These are phyloP conservation scores for Scleroderma bovista DNA, from an alignment of 768 basidiomycete species.

Conservation along the genomic window DNA sequence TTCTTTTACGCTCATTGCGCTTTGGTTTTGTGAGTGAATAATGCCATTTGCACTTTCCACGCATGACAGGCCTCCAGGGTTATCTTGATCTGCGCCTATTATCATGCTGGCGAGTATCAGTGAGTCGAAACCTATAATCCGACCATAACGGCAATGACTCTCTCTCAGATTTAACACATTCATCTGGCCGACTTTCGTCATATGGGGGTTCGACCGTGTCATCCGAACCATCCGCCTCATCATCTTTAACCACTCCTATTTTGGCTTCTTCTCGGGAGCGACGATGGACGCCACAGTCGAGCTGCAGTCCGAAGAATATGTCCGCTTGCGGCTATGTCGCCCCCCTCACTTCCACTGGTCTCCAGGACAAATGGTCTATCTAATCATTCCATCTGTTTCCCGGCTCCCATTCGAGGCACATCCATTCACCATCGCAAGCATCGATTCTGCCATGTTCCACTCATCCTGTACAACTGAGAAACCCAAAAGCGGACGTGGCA, in stretches of 20 bases:
- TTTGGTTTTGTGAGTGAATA: conserved; percentile 29
- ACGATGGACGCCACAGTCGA: conserved; percentile 34
- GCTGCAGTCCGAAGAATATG: conserved; percentile 36
- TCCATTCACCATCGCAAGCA: conserved; percentile 51
- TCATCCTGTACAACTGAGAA: not conserved
- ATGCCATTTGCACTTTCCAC: not conserved
- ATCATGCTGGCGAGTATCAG: conserved; percentile 18
- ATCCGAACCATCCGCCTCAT: conserved; percentile 39
- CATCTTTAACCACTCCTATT: conserved; percentile 35
- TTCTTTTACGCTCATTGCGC: conserved; percentile 45
- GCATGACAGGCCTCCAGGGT: conserved; percentile 13
- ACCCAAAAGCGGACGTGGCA: not conserved
- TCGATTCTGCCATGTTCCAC: conserved; percentile 12
- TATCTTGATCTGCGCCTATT: conserved; percentile 28
- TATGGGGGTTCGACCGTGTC: conserved; percentile 50
- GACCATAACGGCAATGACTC: conserved; percentile 30
- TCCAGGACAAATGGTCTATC: conserved; percentile 47
- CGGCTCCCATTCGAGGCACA: conserved; percentile 42
- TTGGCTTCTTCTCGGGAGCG: conserved; percentile 20
- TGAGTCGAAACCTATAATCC: conserved; percentile 7
- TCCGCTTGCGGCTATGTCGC: conserved; percentile 38
- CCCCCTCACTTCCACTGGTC: conserved; percentile 42
- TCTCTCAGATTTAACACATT: conserved; percentile 19
- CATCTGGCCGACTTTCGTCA: conserved; percentile 43
- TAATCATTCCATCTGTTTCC: conserved; percentile 44